Percentiles rank a stretch among this genome's conserved stretches.
These are phyloP conservation scores for Biancaea sappan DNA, from an alignment of 306 rosid species.

Conservation along the genomic window DNA sequence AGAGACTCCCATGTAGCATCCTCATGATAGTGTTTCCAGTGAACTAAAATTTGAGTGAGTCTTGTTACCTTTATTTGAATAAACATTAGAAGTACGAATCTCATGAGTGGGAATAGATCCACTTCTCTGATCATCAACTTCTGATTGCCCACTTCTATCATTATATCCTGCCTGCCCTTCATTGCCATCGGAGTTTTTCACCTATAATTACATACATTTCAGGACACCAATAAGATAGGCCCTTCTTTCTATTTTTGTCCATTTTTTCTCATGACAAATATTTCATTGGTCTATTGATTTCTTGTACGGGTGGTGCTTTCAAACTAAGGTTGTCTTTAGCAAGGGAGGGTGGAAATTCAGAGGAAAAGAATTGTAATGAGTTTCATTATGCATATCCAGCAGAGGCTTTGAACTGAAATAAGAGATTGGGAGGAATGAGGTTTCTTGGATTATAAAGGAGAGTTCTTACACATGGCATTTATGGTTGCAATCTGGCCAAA, in stretches of 20 bases:
- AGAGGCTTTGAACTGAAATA: neutral
- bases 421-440: neutral
- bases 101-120: neutral
- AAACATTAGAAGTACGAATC: neutral
- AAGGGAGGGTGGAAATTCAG: neutral
- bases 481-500: neutral
- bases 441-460: neutral
- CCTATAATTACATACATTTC: neutral
- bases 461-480: neutral
- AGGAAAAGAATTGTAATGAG: neutral
- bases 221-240: neutral
- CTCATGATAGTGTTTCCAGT: neutral
- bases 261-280: neutral
- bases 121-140: neutral
- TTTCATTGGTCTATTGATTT: neutral
- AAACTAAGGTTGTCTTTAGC: neutral
- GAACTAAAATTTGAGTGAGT: neutral
- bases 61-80: neutral
- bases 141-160: neutral
- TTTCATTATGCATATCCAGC: neutral
- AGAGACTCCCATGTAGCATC: neutral
- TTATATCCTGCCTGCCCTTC: too few species aligned
- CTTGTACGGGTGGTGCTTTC: neutral
- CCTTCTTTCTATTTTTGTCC: neutral
- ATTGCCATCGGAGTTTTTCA: too few species aligned